Evolutionary conservation across 1,284 basidiomycete species (phyloP).

Genomic region (Uromyces viciae-fabae): DNA sequence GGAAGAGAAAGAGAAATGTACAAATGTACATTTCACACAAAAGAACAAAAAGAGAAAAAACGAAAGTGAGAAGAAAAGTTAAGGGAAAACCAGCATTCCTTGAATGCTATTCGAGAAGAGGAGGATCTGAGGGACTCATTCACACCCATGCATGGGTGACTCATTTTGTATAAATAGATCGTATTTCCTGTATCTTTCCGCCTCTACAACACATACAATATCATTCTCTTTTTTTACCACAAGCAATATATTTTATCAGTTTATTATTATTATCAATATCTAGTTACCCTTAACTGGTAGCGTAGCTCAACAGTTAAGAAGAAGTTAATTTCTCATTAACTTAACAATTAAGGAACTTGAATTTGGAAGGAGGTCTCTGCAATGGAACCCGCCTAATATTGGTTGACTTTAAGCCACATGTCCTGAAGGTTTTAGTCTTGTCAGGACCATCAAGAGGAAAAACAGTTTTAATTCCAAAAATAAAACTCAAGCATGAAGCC

Average conservation of each 20-base stretch:
- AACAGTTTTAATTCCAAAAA: background rate
- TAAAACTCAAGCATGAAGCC: background rate
- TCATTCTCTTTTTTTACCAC: background rate
- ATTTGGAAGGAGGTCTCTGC: background rate
- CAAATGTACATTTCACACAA: background rate
- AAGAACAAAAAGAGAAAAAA: background rate
- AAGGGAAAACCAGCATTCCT: background rate
- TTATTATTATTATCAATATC: background rate
- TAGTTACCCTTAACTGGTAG: background rate
- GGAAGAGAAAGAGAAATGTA: background rate
- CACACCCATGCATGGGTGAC: background rate
- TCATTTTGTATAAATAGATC: background rate
- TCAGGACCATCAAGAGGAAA: background rate
- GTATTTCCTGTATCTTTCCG: background rate
- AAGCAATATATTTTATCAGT: background rate
- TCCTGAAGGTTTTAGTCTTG: background rate
- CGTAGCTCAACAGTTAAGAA: background rate
- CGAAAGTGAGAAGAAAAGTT: background rate
- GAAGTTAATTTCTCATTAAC: no score
- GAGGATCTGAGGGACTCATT: background rate
- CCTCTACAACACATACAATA: no score
- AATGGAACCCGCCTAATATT: background rate
- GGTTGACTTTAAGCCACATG: background rate
- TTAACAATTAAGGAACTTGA: constrained; percentile 8
- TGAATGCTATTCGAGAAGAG: background rate